Base-by-base conservation (phyloP, 306 rosid species). In the Canavalia ensiformis region DNA sequence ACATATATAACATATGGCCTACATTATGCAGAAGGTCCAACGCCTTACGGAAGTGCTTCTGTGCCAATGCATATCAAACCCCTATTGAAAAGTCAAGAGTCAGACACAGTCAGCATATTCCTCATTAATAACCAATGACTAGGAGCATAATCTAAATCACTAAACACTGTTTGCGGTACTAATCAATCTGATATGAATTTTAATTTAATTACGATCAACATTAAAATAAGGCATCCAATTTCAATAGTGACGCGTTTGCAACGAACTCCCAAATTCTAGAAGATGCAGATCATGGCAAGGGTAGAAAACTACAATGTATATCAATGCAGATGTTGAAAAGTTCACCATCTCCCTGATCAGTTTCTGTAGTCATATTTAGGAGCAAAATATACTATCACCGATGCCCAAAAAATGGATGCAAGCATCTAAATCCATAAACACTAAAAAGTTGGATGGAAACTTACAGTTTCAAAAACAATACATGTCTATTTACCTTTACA, bases 31-130 rank as follows among this genome's bases (percentile, higher is more conserved):
- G 93, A 82, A 96, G 99, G 87, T 92, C 99, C 88, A 96, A 79
- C n/a, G 98, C 98, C 86, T 90, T 96, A 50, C 67, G 89, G 84
- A 85, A 96, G 80, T 58, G 77, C 90, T 96, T 96, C 82, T 84
- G 91, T 75, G n/a, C 99, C 99, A 12, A 96, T 84, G 89, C 97
- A 96, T 82, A 92, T 90, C 98, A 96, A 93, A 57, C 99, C 98
- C 73, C 99, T 93, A 81, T 72, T 4, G 4, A 37, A 37, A 37
- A 37, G 4, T 2, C 4, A 2, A 37, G 41, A 37, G 41, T 37
- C 4, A 4, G 41, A 2, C 52, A 74, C 6, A 46, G 46, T 69
- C 73, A 59, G 75, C 51, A 69, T 73, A 68, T 68, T 73, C 76
- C 76, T 60, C 64, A 45, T 29, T 28, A 79, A 67, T 7, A 30